Conservation (phyloP, 2,329 filamentous ascomycete genomes). For the Ilyonectria mors-panacis region DNA sequence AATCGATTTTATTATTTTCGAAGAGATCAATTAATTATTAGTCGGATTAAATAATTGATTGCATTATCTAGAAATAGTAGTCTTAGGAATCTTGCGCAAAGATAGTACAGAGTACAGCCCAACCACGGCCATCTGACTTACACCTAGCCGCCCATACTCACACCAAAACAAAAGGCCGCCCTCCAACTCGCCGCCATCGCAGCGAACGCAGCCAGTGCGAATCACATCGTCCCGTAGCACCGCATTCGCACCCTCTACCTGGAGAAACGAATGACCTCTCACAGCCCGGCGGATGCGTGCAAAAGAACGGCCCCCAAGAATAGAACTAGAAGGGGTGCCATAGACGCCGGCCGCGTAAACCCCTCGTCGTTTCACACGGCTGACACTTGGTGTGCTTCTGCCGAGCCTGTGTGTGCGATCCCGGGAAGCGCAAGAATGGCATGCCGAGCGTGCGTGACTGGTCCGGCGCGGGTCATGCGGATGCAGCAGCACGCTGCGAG, state of each 20-base stretch:
- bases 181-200: background rate
- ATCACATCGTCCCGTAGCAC: constrained; percentile 12
- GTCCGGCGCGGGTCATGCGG: constrained; percentile 16
- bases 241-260: background rate
- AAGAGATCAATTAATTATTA: constrained; percentile 10
- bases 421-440: constrained; percentile 2
- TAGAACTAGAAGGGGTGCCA: constrained; percentile 6
- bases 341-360: constrained; percentile 19
- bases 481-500: constrained; percentile 15
- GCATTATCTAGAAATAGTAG: background rate
- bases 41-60: constrained; percentile 3
- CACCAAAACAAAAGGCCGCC: constrained; percentile 8
- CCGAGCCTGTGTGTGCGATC: background rate
- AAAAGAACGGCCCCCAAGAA: constrained; percentile 2
- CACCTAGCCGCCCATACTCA: constrained; percentile 22
- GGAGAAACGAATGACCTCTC: constrained; percentile 10
- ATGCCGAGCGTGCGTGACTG: constrained; percentile 14
- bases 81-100: background rate
- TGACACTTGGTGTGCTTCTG: background rate
- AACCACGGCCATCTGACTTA: constrained; percentile 6
- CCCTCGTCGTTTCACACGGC: constrained; percentile 16
- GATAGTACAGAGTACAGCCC: background rate
- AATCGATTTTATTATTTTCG: background rate
- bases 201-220: background rate
- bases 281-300: background rate